Base-by-base conservation (phyloP, 2,329 filamentous ascomycete genomes). In the Drechmeria coniospora region DNA sequence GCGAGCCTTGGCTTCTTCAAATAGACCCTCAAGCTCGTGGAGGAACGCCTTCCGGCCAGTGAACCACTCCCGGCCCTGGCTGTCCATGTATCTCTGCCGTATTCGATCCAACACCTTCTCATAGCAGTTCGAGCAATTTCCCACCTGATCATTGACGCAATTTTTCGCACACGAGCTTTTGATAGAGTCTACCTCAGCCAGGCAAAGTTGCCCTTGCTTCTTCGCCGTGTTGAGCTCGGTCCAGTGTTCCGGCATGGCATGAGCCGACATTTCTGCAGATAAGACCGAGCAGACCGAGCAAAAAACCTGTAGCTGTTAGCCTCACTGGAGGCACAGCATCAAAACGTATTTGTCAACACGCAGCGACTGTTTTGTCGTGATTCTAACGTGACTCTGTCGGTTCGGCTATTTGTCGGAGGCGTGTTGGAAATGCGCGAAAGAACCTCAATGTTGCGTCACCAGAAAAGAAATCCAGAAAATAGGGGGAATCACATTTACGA, bases 61-160 rank as follows among this genome's bases (percentile, higher is more conserved):
- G 42, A 70, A 69, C 68, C 68, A 72, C 41, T 67, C 62, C 13
- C 39, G 44, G 12, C 46, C 49, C 23, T 42, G 33, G 15, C 44
- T 45, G n/a, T 50, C 48, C 26, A 40, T 44, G 29, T 53, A 58
- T 9, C 53, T 40, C 22, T 37, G 36, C 13, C 51, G 47, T 41
- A 71, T 51, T 19, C 53, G 51, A 19, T 63, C 56, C 23, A 71
- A 40, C 4, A 65, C 45, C 29, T 59, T 53, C 13, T 45, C 45
- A 46, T 61, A 66, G 42, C 65, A 70, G 15, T 53, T 47, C 8
- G 53, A 39, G 39, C 65, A 71, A 24, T 65, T 53, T 6, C 52
- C 36, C 10, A 63, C 46, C 26, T 59, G 53, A 23, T 39, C 41
- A 37, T 59, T 58, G 23, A 45, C 49, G 35, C 63, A 63, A 11